Conservation (phyloP, 345 rosid species). For the Trapa bicornis region DNA sequence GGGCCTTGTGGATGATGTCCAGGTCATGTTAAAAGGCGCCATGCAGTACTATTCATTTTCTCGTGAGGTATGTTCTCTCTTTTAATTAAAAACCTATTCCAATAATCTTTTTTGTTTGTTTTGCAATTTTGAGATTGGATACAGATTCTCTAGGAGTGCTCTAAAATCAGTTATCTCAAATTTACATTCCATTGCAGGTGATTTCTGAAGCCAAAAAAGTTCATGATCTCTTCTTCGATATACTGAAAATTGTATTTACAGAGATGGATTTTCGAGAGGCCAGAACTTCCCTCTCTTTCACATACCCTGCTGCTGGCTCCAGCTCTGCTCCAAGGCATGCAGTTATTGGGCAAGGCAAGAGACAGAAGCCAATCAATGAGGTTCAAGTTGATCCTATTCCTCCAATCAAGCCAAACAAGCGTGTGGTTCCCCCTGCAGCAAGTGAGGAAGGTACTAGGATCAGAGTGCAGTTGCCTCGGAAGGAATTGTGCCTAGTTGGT, state of each 20-base stretch:
- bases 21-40: constrained; percentile 73
- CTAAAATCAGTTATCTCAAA: neutral
- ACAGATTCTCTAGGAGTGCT: neutral
- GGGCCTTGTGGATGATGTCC: constrained; percentile 89
- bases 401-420: constrained; percentile 43
- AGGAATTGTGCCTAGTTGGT: constrained; percentile 55
- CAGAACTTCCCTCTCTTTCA: constrained; percentile 57
- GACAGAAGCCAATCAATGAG: constrained; percentile 41
- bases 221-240: constrained; percentile 90
- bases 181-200: constrained; percentile 41
- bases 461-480: constrained; percentile 53
- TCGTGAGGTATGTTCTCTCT: constrained; percentile 58
- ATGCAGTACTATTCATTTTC: constrained; percentile 79
- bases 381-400: constrained; percentile 44
- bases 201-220: constrained; percentile 93
- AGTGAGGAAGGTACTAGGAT: constrained; percentile 51
- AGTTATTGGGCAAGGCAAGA: constrained; percentile 48
- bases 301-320: constrained; percentile 38
- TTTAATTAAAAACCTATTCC: neutral
- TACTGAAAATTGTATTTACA: constrained; percentile 85
- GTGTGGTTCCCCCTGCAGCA: constrained; percentile 18
- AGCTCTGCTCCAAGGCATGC: constrained; percentile 36
- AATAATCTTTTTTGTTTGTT: neutral
- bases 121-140: neutral
- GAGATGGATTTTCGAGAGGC: constrained; percentile 81